Evolutionary conservation across 129 eudicot species (phyloP).

Genomic region (Tanacetum coccineum): DNA sequence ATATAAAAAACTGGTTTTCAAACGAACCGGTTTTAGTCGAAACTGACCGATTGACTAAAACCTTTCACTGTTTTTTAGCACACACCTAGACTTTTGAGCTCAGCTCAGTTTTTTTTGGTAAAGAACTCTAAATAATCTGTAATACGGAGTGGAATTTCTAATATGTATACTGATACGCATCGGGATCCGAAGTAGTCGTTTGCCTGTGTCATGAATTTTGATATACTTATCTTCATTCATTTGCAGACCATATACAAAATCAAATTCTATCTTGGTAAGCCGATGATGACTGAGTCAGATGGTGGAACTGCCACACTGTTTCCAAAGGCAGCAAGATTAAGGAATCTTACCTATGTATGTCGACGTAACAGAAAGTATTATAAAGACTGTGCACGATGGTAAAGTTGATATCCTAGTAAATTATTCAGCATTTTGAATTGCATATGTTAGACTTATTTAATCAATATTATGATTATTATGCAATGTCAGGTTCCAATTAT

Average conservation of each 20-base stretch:
- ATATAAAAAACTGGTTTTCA: too few species aligned
- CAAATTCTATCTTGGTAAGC: constrained; percentile 78
- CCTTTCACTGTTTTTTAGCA: too few species aligned
- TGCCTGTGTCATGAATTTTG: not conserved
- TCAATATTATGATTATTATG: not conserved
- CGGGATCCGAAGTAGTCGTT: too few species aligned
- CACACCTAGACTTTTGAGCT: too few species aligned
- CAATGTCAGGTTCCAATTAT: constrained; percentile 83
- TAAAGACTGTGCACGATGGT: constrained; percentile 82
- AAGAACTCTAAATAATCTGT: too few species aligned
- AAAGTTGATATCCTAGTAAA: constrained; percentile 38
- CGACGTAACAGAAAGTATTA: constrained; percentile 73
- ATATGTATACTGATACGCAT: too few species aligned
- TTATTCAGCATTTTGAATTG: not conserved
- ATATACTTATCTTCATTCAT: constrained; percentile 10
- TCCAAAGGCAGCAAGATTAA: constrained; percentile 93
- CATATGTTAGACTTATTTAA: constrained; percentile 1
- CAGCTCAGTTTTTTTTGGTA: too few species aligned
- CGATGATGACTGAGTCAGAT: constrained; percentile 97
- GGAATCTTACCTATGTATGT: constrained; percentile 91
- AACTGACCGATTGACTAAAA: too few species aligned
- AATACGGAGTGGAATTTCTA: too few species aligned
- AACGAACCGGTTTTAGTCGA: too few species aligned
- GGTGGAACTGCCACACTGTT: constrained; percentile 91
- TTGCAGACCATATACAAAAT: constrained; percentile 88